Conservation (phyloP, 306 rosid species). For the Ochetophila trinervis region DNA sequence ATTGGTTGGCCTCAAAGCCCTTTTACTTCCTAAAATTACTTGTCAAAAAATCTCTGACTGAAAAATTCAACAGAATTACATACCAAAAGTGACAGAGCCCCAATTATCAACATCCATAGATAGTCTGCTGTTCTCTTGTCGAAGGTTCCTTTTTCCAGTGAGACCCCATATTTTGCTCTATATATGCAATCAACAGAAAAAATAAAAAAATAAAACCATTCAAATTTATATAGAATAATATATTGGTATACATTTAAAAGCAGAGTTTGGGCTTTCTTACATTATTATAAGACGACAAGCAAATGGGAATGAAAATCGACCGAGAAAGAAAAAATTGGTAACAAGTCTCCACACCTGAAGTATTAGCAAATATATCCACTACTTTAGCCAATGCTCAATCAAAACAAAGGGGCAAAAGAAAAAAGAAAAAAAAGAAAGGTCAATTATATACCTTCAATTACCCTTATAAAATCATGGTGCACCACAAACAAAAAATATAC, state of each 20-base stretch:
- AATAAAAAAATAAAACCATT: background rate
- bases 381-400: background rate
- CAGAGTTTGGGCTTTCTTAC: constrained; percentile 30
- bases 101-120: constrained; percentile 69
- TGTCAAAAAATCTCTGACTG: too few species aligned
- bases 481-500: background rate
- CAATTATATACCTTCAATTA: background rate
- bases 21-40: background rate
- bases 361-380: constrained; percentile 3
- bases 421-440: background rate
- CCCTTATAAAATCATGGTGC: background rate
- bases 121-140: constrained; percentile 80
- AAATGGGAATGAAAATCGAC: constrained; percentile 53
- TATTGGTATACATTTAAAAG: background rate
- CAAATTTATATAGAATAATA: too few species aligned
- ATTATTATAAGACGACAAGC: constrained; percentile 52
- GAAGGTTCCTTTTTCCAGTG: constrained; percentile 69
- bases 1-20: too few species aligned
- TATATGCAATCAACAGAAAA: constrained; percentile 4
- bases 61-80: background rate
- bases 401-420: background rate
- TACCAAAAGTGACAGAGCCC: constrained; percentile 76
- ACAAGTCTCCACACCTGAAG: constrained; percentile 67
- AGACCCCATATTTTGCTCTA: constrained; percentile 76
- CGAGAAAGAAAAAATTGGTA: constrained; percentile 75